A percentile compares a stretch with the other conserved stretches of the same genome.
Conservation (phyloP, 2,329 filamentous ascomycete genomes). For the Aspergillus fumigatiaffinis region DNA sequence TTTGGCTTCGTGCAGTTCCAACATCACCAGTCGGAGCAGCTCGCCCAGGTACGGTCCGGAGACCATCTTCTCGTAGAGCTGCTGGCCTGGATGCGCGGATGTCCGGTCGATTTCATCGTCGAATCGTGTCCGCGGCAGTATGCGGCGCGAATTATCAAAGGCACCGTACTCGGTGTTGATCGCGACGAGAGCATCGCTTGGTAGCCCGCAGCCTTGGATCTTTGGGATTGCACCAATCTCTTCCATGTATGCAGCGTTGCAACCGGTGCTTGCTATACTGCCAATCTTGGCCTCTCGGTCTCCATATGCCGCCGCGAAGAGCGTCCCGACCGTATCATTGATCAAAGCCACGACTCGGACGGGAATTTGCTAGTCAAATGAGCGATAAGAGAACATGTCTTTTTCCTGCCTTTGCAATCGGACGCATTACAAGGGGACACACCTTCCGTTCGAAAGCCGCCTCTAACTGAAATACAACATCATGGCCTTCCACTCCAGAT, state of each 20-base stretch:
- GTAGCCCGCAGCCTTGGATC: slow-evolving; percentile 83
- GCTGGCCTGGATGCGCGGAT: slow-evolving; percentile 85
- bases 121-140: not conserved
- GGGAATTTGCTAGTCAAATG: slow-evolving; percentile 63
- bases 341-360: slow-evolving; percentile 91
- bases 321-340: slow-evolving; percentile 95
- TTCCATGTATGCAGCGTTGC: slow-evolving; percentile 98
- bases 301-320: slow-evolving; percentile 95
- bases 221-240: slow-evolving; percentile 86
- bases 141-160: slow-evolving; percentile 66
- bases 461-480: slow-evolving; percentile 87
- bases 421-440: slow-evolving; percentile 20
- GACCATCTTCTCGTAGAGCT: slow-evolving; percentile 96
- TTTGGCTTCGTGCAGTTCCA: slow-evolving; percentile 74
- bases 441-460: slow-evolving; percentile 68
- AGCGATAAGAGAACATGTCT: slow-evolving; percentile 12
- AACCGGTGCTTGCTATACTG: slow-evolving; percentile 97
- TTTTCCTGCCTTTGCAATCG: not conserved
- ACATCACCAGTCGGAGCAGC: slow-evolving; percentile 78
- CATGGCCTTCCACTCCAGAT: slow-evolving; percentile 80
- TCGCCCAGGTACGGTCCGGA: slow-evolving; percentile 89
- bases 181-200: slow-evolving; percentile 77
- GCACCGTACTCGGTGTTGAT: slow-evolving; percentile 99
- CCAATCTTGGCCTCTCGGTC: slow-evolving; percentile 89
- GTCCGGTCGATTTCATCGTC: slow-evolving; percentile 79